Evolutionary conservation across 106 monocot genomes (phyloP), one percentile per base, ranked within the genome.

Genomic region (Dactylorhiza incarnata): DNA sequence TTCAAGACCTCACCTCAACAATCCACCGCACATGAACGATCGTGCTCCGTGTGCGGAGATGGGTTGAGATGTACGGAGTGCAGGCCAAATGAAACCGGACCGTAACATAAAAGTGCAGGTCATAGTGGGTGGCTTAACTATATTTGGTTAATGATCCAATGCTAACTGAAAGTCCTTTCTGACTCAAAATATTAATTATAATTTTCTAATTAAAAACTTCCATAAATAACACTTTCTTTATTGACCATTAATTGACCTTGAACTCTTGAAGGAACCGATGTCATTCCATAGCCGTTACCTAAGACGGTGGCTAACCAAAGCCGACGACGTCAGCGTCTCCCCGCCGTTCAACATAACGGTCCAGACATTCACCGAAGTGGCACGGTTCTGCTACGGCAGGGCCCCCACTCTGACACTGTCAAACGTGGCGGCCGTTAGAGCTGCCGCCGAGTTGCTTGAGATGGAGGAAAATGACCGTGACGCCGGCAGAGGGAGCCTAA

Each of bases 361-460:
- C 4, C 87, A 84, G 47, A 76, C 84, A 8, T 97, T 97, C 87
- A 74, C 81, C 3, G 78, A 79, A 45, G 78, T 77, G 61, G 74
- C 87, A 8, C 20, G 55, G 51, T 87, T 81, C 82, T 91, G 89
- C 81, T 97, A 97, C 91, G 78, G 79, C 70, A 52, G 77, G 72
- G 81, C 73, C 67, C 62, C 86, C 79, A 47, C 58, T 45, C 68
- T 97, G 46, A 86, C 96, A 22, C 89, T 89, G 49, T 75, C 62
- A 43, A 91, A 85, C 81, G 76, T 97, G 77, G 82, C 82, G 29
- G 77, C 79, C 50, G n/a, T 89, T 12, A 68, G 79, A 4, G 75
- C 83, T 29, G 86, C 89, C 17, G 91, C 87, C 3, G 91, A 82
- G 51, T 86, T 82, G 87, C 89, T 97, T 56, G 89, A 89, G 75